These are phyloP conservation scores for Buxus sempervirens DNA, from an alignment of 164 flowering plant genomes.

Conservation along the genomic window DNA sequence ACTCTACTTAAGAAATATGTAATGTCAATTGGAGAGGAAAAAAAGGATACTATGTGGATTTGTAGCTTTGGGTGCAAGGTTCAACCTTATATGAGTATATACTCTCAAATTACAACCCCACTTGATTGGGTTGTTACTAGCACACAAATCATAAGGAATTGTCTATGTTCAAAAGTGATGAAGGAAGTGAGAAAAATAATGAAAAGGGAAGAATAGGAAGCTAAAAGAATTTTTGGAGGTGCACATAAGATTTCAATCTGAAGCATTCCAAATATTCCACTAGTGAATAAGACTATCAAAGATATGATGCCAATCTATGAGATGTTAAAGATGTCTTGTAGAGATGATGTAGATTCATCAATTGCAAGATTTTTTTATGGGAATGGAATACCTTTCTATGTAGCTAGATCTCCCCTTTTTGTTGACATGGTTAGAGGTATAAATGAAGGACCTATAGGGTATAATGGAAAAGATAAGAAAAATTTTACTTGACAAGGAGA, in stretches of 20 bases:
- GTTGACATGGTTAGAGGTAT: slow-evolving; percentile 23
- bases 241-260: background rate
- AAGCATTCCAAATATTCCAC: background rate
- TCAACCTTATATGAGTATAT: background rate
- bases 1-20: background rate
- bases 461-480: slow-evolving; percentile 22
- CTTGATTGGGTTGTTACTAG: slow-evolving; percentile 10
- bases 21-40: background rate
- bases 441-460: slow-evolving; percentile 22
- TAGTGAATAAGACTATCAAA: background rate
- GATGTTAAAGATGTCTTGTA: background rate
- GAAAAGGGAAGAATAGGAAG: background rate
- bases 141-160: background rate
- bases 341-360: slow-evolving; percentile 9
- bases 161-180: slow-evolving; percentile 6
- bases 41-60: background rate
- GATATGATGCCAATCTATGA: background rate
- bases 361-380: slow-evolving; percentile 17
- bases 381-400: slow-evolving; percentile 22
- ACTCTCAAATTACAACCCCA: background rate
- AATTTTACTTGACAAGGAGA: slow-evolving; percentile 15
- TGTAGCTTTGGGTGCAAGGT: background rate
- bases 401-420: slow-evolving; percentile 18
- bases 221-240: background rate
- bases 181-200: slow-evolving; percentile 14